Conservation (phyloP, 768 basidiomycete genomes). For the Rickenella mellea region DNA sequence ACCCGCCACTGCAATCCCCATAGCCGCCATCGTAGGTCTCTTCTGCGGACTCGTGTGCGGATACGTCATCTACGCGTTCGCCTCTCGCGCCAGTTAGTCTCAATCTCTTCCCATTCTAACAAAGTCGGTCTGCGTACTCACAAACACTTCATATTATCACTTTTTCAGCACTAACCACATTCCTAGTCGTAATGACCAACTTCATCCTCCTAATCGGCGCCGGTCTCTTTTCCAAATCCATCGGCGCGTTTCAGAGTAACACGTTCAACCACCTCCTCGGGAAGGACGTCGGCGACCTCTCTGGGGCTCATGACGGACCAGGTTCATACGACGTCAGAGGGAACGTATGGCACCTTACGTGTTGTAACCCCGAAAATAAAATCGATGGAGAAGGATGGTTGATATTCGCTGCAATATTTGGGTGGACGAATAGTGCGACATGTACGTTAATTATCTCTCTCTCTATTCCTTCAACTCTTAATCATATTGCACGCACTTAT, state of each 20-base stretch:
- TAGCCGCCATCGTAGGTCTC: conserved; percentile 82
- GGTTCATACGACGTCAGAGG: conserved; percentile 76
- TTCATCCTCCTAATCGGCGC: conserved; percentile 89
- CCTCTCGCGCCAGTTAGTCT: conserved; percentile 58
- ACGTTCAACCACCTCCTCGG: conserved; percentile 64
- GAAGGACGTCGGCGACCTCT: conserved; percentile 54
- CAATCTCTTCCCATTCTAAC: not conserved
- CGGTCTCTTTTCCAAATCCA: conserved; percentile 77
- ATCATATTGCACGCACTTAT: too few species aligned
- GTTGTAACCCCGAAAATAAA: conserved; percentile 60
- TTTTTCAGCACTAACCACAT: conserved; percentile 59
- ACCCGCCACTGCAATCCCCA: conserved; percentile 76
- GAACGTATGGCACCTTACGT: conserved; percentile 83
- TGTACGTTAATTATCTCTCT: conserved; percentile 25
- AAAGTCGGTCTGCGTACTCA: too few species aligned
- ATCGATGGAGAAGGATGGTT: conserved; percentile 53
- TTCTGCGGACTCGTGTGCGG: conserved; percentile 69
- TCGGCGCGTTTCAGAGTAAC: conserved; percentile 65
- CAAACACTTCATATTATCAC: too few species aligned
- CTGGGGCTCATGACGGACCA: conserved; percentile 70
- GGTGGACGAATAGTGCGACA: conserved; percentile 82
- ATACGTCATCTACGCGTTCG: conserved; percentile 70
- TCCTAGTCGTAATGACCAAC: conserved; percentile 89
- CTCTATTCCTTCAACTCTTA: not conserved
- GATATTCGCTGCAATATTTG: conserved; percentile 78